Base-by-base conservation (phyloP, 1,284 basidiomycete genomes). In the Hymenochaete sp. region DNA sequence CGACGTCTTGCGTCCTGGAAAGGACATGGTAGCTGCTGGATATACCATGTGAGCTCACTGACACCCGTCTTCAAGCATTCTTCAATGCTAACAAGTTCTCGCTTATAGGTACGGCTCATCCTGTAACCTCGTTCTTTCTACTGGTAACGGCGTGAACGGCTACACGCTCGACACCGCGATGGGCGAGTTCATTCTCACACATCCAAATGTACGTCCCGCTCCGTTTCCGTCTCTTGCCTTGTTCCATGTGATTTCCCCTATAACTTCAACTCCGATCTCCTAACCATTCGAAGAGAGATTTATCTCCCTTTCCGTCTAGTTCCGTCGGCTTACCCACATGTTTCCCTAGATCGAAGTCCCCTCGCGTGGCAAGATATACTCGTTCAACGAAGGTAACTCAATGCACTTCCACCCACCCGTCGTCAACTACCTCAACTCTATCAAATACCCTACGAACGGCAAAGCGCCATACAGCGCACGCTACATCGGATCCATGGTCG, bases 401-500 rank as follows among this genome's bases (percentile, higher is more conserved):
- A 73, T 86, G 73, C 93, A 93, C 71, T 98, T 96, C 75, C 75
- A 96, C 68, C 71, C 79, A 42, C 90, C 90, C 11, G 86, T 90
- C 44, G 69, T 71, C 55, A 79, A 84, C 50, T 98, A 98, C 70
- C 78, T 99, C 53, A 83, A 96, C 54, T 89, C 84, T 55, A 91
- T 99, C 78, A 99, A 99, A 68, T 95, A 73, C 67, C 91, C 92
- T 8, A 56, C 71, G 32, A 64, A 75, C 42, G 82, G 80, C 44
- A 86, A 86, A 62, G 63, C 71, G 22, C 93, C 93, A 1, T 95
- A 95, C 64, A 90, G 85, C 53, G 85, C 91, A 48, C 80, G 96
- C 47, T 98, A 98, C 68, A 98, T 99, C 61, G 96, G 93, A 24
- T 96, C 92, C 52, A 99, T 99, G 96, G 96, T 98, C 36, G 92